These are phyloP conservation scores for Scedosporium boydii DNA, from an alignment of 2,329 filamentous ascomycete species.

Conservation along the genomic window DNA sequence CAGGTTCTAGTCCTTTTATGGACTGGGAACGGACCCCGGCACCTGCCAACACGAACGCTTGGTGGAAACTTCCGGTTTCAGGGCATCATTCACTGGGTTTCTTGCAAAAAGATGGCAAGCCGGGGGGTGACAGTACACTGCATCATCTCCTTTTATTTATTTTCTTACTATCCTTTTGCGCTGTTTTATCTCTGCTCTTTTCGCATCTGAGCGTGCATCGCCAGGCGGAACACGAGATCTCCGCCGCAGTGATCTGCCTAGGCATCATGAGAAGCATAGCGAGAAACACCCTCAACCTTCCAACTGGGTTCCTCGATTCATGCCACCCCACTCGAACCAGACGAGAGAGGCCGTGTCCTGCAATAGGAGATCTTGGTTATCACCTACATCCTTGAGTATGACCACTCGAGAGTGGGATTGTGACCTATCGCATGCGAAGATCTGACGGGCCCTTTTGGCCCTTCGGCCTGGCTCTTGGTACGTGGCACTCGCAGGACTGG, in stretches of 20 bases:
- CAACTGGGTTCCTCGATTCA: no score
- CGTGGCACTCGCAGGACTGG: not conserved
- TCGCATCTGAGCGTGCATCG: not conserved
- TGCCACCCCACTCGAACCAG: not conserved
- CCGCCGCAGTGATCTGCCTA: not conserved
- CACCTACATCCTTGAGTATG: not conserved
- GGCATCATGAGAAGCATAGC: no score
- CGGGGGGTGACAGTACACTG: not conserved
- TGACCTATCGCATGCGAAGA: not conserved
- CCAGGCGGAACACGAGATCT: not conserved
- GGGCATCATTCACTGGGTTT: not conserved
- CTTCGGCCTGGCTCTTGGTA: constrained; percentile 4
- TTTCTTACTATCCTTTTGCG: not conserved
- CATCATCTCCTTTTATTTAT: not conserved
- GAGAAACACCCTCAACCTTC: no score
- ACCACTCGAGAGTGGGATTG: not conserved
- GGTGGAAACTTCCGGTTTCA: not conserved
- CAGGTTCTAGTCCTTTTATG: not conserved
- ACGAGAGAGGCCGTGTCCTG: not conserved
- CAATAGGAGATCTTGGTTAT: not conserved
- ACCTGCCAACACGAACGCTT: not conserved
- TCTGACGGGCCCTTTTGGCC: not conserved
- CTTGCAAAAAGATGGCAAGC: no score
- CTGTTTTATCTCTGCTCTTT: not conserved
- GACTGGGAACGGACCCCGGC: not conserved